Evolutionary conservation across 192 early-diverging fungal species (phyloP), one percentile per base, ranked within the genome.

Genomic region (Powellomyces hirtus): DNA sequence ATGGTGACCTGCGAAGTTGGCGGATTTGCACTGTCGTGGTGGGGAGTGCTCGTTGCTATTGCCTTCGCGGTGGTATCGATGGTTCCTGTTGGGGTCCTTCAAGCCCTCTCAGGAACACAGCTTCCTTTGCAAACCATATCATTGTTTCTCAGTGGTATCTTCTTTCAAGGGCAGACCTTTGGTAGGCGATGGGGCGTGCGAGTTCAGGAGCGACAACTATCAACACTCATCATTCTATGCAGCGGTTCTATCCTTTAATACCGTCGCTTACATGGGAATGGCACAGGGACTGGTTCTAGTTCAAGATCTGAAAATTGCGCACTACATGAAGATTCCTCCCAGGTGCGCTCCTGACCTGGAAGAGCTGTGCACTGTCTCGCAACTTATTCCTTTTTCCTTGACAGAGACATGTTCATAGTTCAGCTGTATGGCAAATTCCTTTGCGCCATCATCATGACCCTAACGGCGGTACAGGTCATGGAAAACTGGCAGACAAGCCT

Each of bases 161-260:
- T 63, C 31, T 63, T 63, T 35, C 24, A 50, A 45, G 62, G 62
- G 10, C 5, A 46, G 7, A 63, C 62, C 2, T 63, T 63, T 29
- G 60, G 60, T 62, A 44, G 6, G 60, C 10, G n/a, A 42, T 11
- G 40, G 40, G 40, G 40, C 18, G 40, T 42, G 40, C 40, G n/a
- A n/a, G n/a, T n/a, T n/a, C n/a, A 42, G 18, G 10, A 42, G 40
- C 40, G 40, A 42, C 10, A 18, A 42, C 40, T 42, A 42, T 11
- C 18, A 42, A 8, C 40, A 42, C 40, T 8, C 8, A 42, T 18
- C 18, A 18, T 42, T 42, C 18, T 42, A 18, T 42, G 40, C 40
- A 42, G 88, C 86, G 66, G 91, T 93, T 53, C 87, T 93, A 37
- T 86, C 89, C 2, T 96, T 93, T 84, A 96, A 96, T 77, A 89